phyloP scores from a whole-genome alignment of 257 asterid species.

The Fraxinus americana region DNA sequence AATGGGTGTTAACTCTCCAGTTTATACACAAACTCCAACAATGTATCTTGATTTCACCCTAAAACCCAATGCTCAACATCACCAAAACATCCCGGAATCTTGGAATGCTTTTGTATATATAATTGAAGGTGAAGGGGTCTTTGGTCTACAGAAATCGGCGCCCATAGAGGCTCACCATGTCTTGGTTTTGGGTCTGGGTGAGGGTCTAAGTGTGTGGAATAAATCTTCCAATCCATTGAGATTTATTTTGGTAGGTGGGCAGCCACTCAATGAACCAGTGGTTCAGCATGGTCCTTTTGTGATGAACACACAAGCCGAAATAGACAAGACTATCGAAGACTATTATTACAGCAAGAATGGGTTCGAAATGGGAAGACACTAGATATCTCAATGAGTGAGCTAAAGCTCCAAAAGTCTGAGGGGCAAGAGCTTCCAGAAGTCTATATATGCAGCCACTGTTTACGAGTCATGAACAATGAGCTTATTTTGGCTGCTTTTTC shows the following conservation, averaged over 20 bases:
- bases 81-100: conserved; percentile 69
- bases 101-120: conserved; percentile 81
- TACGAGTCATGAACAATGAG: neutral
- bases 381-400: conserved; percentile 60
- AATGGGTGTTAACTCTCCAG: conserved; percentile 84
- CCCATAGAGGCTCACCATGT: conserved; percentile 63
- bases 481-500: conserved; percentile 15
- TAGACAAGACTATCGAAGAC: conserved; percentile 76
- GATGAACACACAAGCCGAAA: conserved; percentile 89
- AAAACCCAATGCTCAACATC: conserved; percentile 51
- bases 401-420: neutral
- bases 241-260: conserved; percentile 72
- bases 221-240: conserved; percentile 52
- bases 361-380: conserved; percentile 73
- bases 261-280: conserved; percentile 86
- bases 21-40: conserved; percentile 81
- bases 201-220: conserved; percentile 88
- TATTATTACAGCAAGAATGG: conserved; percentile 77
- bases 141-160: conserved; percentile 44
- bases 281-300: conserved; percentile 94
- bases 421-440: conserved; percentile 33
- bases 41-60: conserved; percentile 86
- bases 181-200: conserved; percentile 85
- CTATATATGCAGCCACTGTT: conserved; percentile 19
- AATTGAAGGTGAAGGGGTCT: conserved; percentile 79